phyloP scores from a whole-genome alignment of 2,329 filamentous ascomycete genomes.

The Diaporthe citriasiana region DNA sequence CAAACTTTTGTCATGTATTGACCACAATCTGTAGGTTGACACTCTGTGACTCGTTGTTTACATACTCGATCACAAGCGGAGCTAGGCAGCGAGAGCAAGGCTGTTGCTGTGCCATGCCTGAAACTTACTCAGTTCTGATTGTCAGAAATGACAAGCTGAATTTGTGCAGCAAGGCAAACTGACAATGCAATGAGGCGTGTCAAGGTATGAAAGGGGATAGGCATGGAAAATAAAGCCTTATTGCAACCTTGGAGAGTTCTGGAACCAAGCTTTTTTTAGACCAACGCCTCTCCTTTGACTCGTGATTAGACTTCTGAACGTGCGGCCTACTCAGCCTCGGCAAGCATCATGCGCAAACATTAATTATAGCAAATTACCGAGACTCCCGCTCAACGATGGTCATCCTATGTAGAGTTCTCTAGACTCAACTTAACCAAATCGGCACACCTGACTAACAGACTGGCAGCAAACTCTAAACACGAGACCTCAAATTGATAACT shows the following conservation, averaged over 20 bases:
- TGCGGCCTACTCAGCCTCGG: constrained; percentile 1
- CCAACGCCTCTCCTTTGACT: neutral
- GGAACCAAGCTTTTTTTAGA: neutral
- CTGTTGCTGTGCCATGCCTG: neutral
- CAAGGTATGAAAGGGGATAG: neutral
- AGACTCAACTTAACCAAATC: neutral
- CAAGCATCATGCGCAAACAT: constrained; percentile 11
- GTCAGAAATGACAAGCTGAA: too few species aligned
- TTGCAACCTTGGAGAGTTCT: neutral
- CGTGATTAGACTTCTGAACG: neutral
- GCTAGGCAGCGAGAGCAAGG: too few species aligned
- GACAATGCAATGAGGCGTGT: neutral
- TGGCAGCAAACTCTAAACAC: neutral
- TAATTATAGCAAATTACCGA: constrained; percentile 14
- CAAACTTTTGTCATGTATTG: too few species aligned
- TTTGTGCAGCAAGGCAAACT: neutral
- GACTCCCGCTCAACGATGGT: neutral
- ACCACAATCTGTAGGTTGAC: too few species aligned
- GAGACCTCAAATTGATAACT: neutral
- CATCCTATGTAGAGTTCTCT: neutral
- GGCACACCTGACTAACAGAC: neutral
- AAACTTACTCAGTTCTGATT: neutral
- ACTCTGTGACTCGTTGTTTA: too few species aligned
- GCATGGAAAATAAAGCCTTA: neutral
- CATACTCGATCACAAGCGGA: too few species aligned